Conservation (phyloP, 352 stramenopile genomes). For the Pythium phragmitis region DNA sequence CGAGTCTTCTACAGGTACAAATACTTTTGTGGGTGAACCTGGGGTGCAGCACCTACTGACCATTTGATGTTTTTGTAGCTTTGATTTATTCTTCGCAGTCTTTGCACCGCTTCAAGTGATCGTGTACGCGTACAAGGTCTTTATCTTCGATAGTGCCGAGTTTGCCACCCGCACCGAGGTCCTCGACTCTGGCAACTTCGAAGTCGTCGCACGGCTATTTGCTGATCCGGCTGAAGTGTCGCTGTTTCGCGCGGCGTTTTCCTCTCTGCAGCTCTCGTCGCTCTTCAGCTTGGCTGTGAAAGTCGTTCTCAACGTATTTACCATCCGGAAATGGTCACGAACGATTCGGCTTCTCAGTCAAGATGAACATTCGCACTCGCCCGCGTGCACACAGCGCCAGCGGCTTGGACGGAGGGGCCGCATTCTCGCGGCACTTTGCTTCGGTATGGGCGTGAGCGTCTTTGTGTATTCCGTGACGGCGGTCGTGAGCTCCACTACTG, state of each 20-base stretch:
- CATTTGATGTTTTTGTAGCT: slow-evolving; percentile 20
- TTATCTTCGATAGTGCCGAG: slow-evolving; percentile 38
- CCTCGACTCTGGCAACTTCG: slow-evolving; percentile 32
- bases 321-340: slow-evolving; percentile 43
- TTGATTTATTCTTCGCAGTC: slow-evolving; percentile 64
- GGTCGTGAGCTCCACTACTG: background rate
- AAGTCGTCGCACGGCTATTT: slow-evolving; percentile 42
- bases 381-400: no score
- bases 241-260: slow-evolving; percentile 44
- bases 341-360: slow-evolving; percentile 24
- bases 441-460: background rate
- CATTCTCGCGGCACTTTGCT: no score
- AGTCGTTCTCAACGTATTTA: slow-evolving; percentile 35
- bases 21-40: no score
- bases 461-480: background rate
- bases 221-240: slow-evolving; percentile 43
- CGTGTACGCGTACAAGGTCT: slow-evolving; percentile 40
- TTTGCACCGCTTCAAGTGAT: slow-evolving; percentile 48
- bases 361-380: no score
- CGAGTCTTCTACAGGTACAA: slow-evolving; percentile 23
- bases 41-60: no score
- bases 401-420: no score
- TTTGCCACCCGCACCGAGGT: slow-evolving; percentile 37
- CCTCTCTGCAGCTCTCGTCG: slow-evolving; percentile 42
- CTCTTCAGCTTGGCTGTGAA: slow-evolving; percentile 30